A percentile compares a stretch with the other conserved stretches of the same genome.
phyloP scores from a whole-genome alignment of 306 rosid genomes.

The Adenanthera pavonina region DNA sequence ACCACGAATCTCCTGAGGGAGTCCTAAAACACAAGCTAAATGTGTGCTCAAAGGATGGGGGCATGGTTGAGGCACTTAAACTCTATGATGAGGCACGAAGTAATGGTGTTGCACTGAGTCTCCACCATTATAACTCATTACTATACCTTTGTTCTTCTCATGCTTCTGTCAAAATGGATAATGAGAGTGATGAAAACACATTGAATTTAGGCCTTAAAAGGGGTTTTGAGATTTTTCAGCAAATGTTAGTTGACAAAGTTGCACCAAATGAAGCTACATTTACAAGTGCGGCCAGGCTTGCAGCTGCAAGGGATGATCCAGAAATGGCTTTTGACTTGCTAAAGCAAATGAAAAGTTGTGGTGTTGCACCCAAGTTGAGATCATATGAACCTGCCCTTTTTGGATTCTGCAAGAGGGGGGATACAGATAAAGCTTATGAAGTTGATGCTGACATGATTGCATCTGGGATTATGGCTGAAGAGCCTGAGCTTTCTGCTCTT shows the following conservation, averaged over 20 bases:
- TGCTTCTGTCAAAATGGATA: conserved; percentile 36
- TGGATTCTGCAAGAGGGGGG: conserved; percentile 80
- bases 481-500: conserved; percentile 78
- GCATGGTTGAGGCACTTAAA: conserved; percentile 63
- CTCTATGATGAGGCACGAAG: conserved; percentile 77
- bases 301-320: conserved; percentile 73
- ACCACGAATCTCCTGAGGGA: conserved; percentile 57
- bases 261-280: conserved; percentile 79
- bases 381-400: conserved; percentile 83
- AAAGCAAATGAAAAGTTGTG: conserved; percentile 68
- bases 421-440: conserved; percentile 71
- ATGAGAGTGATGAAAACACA: conserved; percentile 7
- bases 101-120: conserved; percentile 45
- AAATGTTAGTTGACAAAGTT: conserved; percentile 65
- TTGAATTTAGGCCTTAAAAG: conserved; percentile 47
- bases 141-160: conserved; percentile 68
- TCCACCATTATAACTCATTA: conserved; percentile 63
- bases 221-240: conserved; percentile 83
- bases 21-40: conserved; percentile 52
- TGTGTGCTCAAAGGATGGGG: conserved; percentile 62
- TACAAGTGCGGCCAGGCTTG: conserved; percentile 83
- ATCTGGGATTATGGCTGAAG: conserved; percentile 63
- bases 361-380: conserved; percentile 71
- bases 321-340: conserved; percentile 86
- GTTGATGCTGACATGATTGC: conserved; percentile 80